Evolutionary conservation across 2,329 filamentous ascomycete species (phyloP).

Genomic region (Fusarium protoensiforme): DNA sequence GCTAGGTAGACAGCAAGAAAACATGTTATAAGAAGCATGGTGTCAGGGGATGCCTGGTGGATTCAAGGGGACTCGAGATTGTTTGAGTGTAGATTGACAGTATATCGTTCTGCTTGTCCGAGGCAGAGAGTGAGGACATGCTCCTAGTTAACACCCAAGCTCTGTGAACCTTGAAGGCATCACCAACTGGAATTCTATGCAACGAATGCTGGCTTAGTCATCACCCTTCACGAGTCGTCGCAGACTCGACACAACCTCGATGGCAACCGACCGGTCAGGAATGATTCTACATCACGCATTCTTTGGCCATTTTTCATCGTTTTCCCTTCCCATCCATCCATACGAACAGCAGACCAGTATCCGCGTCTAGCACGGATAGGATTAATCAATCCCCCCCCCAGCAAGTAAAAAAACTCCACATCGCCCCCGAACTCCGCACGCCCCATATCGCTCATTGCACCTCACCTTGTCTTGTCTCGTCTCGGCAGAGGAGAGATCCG

Average conservation of each 20-base stretch:
- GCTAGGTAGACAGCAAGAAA: conserved; percentile 42
- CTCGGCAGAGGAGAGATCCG: conserved; percentile 21
- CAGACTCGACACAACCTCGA: conserved; percentile 24
- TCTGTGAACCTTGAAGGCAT: conserved; percentile 2
- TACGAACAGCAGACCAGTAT: not conserved
- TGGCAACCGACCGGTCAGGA: conserved; percentile 7
- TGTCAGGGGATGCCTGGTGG: not conserved
- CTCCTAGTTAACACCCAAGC: not conserved
- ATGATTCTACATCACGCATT: not conserved
- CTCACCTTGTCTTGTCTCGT: not conserved
- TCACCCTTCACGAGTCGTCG: conserved; percentile 16
- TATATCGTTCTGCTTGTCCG: not conserved
- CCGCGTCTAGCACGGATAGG: not conserved
- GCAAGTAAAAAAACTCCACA: conserved; percentile 21
- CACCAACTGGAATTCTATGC: conserved; percentile 8
- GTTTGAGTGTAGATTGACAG: not conserved
- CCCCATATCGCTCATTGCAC: conserved; percentile 21
- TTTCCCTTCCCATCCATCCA: not conserved
- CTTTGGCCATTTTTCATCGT: not conserved
- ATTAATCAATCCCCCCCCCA: conserved; percentile 6
- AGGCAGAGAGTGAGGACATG: not conserved
- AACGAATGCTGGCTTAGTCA: conserved; percentile 28
- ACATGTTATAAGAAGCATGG: conserved; percentile 10
- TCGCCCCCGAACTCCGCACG: conserved; percentile 24
- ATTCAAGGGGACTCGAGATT: not conserved